Conservation (phyloP, 805 yeast species). For the Naumovozyma dairenensis region DNA sequence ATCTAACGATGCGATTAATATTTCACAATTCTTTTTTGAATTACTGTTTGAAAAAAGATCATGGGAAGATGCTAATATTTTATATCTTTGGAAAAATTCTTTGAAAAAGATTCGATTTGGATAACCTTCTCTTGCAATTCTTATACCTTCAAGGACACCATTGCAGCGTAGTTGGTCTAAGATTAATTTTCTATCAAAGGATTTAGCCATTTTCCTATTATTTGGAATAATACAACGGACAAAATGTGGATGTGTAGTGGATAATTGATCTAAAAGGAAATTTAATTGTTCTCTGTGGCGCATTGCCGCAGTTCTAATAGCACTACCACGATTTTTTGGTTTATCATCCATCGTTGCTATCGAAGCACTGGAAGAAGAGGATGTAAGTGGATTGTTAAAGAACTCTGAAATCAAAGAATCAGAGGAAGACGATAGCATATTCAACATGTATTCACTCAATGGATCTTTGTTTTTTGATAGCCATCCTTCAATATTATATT, state of each 20-base stretch:
- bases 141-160: slow-evolving; percentile 95
- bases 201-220: slow-evolving; percentile 55
- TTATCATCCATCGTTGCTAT: no score
- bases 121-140: slow-evolving; percentile 94
- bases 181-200: slow-evolving; percentile 66
- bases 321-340: slow-evolving; percentile 14
- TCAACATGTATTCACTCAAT: slow-evolving; percentile 62
- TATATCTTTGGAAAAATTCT: slow-evolving; percentile 69
- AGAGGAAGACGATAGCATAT: slow-evolving; percentile 47
- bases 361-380: slow-evolving; percentile 16
- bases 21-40: slow-evolving; percentile 58
- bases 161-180: slow-evolving; percentile 87
- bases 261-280: slow-evolving; percentile 60
- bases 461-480: slow-evolving; percentile 92
- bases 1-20: slow-evolving; percentile 51
- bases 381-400: no score
- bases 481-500: slow-evolving; percentile 88
- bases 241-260: slow-evolving; percentile 86
- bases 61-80: slow-evolving; percentile 43
- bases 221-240: slow-evolving; percentile 95
- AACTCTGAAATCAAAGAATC: slow-evolving; percentile 47
- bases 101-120: slow-evolving; percentile 85
- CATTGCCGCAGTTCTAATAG: slow-evolving; percentile 59
- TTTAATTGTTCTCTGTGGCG: slow-evolving; percentile 80
- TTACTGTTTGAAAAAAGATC: slow-evolving; percentile 34